Evolutionary conservation across 805 yeast species (phyloP).

Genomic region (Peterozyma xylosa): DNA sequence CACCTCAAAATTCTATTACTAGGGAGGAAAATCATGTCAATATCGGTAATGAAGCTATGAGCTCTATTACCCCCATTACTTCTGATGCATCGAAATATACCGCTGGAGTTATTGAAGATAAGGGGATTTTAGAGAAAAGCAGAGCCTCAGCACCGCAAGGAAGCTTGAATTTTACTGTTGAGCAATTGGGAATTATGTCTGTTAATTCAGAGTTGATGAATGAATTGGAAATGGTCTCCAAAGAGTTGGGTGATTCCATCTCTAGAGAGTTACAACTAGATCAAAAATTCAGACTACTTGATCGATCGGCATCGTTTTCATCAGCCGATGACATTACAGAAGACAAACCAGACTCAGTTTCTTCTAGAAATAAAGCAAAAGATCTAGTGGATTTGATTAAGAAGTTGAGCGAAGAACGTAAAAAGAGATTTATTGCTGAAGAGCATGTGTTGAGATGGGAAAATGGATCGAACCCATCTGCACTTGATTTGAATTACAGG

Average conservation of each 20-base stretch:
- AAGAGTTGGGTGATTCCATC: slow-evolving; percentile 67
- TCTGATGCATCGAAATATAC: too few species aligned
- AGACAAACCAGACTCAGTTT: slow-evolving; percentile 14
- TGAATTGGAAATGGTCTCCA: slow-evolving; percentile 62
- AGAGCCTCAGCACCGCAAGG: too few species aligned
- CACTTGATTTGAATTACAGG: slow-evolving; percentile 48
- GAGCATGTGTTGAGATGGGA: slow-evolving; percentile 56
- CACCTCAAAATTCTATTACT: too few species aligned
- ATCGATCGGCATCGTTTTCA: neutral
- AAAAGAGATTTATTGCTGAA: slow-evolving; percentile 61
- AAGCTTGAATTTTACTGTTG: slow-evolving; percentile 35
- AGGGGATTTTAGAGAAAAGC: too few species aligned
- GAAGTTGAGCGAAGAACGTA: slow-evolving; percentile 55
- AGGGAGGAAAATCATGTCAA: too few species aligned
- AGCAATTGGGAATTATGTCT: slow-evolving; percentile 54
- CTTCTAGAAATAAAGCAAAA: slow-evolving; percentile 28
- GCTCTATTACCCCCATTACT: too few species aligned
- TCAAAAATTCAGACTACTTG: slow-evolving; percentile 22
- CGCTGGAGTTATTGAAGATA: too few species aligned
- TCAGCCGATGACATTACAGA: neutral
- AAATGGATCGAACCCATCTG: slow-evolving; percentile 42
- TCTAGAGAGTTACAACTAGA: slow-evolving; percentile 62
- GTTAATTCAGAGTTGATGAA: slow-evolving; percentile 51
- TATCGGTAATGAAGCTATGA: too few species aligned
- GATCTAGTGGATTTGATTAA: slow-evolving; percentile 47